phyloP scores from a whole-genome alignment of 1,284 basidiomycete species.

The Phylloporus sp. region DNA sequence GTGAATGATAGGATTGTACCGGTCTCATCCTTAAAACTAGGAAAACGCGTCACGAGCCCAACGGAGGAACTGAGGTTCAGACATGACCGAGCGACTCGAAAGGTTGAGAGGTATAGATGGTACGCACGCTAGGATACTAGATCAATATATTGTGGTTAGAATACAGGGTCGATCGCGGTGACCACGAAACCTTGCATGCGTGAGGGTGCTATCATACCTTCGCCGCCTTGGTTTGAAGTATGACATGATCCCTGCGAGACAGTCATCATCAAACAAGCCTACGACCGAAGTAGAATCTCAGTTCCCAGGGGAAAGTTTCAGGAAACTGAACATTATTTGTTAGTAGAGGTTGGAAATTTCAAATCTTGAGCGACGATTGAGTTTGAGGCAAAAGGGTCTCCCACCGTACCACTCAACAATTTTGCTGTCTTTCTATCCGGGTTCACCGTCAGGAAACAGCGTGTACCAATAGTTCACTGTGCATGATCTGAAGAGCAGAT shows the following conservation, averaged over 20 bases:
- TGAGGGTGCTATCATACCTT: neutral
- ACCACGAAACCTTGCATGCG: slow-evolving; percentile 7
- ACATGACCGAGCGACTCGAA: neutral
- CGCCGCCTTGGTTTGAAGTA: neutral
- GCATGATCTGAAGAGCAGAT: neutral
- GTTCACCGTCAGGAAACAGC: neutral
- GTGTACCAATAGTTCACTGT: neutral
- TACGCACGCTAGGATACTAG: neutral
- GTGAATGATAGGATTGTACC: no score
- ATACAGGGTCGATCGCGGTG: slow-evolving; percentile 2
- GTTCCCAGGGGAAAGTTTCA: neutral
- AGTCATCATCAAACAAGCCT: neutral
- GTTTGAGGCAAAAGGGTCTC: no score
- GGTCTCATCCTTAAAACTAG: no score
- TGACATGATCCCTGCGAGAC: neutral
- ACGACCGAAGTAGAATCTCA: neutral
- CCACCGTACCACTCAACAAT: neutral
- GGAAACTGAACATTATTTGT: neutral
- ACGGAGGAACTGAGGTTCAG: neutral
- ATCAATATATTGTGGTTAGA: neutral
- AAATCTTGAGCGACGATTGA: no score
- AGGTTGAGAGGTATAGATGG: neutral
- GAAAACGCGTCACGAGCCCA: no score
- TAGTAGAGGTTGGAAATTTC: neutral
- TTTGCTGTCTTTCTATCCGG: neutral